Conservation (phyloP, 2,329 filamentous ascomycete species). For the Colletotrichum ledebouriae region DNA sequence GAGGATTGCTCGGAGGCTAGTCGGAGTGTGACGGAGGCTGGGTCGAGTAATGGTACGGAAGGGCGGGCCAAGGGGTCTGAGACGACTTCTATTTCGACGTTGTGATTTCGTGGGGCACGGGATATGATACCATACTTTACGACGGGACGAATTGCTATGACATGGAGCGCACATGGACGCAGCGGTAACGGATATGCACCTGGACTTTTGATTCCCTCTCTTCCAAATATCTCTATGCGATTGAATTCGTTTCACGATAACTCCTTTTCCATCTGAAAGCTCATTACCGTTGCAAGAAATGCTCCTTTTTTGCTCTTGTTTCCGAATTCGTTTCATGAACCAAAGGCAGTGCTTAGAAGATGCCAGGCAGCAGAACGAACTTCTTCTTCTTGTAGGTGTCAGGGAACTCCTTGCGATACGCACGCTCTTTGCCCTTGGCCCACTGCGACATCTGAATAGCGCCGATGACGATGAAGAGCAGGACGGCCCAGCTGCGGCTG, state of each 20-base stretch:
- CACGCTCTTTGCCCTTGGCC: constrained; percentile 92
- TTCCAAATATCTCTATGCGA: constrained; percentile 20
- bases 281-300: neutral
- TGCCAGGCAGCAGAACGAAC: constrained; percentile 83
- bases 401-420: constrained; percentile 91
- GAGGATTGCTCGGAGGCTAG: constrained; percentile 54
- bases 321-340: neutral
- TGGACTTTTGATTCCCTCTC: constrained; percentile 2
- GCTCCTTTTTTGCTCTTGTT: too few relatives aligned
- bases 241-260: constrained; percentile 11
- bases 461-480: constrained; percentile 81
- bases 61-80: constrained; percentile 53
- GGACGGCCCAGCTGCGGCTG: constrained; percentile 82
- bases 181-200: constrained; percentile 13
- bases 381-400: constrained; percentile 97
- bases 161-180: constrained; percentile 7
- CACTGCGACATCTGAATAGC: constrained; percentile 85
- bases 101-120: constrained; percentile 32
- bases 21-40: constrained; percentile 54
- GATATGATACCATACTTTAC: constrained; percentile 43
- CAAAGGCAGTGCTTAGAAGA: constrained; percentile 65
- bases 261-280: neutral
- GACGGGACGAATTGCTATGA: neutral
- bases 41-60: constrained; percentile 52
- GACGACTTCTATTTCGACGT: constrained; percentile 54